Evolutionary conservation across 495 filamentous ascomycete species (phyloP).

Genomic region (Geoglossum glabrum): DNA sequence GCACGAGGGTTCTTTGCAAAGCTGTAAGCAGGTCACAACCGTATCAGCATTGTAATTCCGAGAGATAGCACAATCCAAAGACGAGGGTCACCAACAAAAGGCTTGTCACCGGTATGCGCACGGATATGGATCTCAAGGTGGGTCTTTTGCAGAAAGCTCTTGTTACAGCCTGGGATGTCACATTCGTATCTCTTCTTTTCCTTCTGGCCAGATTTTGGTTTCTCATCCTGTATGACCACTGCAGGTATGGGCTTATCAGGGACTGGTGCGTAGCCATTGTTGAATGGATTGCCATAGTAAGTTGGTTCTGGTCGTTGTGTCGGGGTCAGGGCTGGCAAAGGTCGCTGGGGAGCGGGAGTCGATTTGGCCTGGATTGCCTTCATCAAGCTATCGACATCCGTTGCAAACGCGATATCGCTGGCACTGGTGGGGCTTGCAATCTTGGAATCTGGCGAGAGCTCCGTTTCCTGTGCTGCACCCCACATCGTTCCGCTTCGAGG

Average conservation of each 20-base stretch:
- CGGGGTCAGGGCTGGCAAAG: not conserved
- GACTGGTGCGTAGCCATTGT: not conserved
- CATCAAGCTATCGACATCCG: slow-evolving; percentile 79
- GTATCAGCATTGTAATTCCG: not conserved
- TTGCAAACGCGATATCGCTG: slow-evolving; percentile 34
- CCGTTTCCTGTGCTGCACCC: not conserved
- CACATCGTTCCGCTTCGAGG: not conserved
- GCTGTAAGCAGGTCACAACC: slow-evolving; percentile 21
- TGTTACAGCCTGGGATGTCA: slow-evolving; percentile 51
- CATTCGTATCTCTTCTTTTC: slow-evolving; percentile 54
- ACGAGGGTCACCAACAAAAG: slow-evolving; percentile 45
- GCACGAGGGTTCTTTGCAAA: slow-evolving; percentile 55
- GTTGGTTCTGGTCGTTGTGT: not conserved
- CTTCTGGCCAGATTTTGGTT: slow-evolving; percentile 8
- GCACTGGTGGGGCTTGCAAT: not conserved
- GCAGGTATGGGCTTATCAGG: not conserved
- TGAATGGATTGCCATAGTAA: not conserved
- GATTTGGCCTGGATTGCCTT: slow-evolving; percentile 67
- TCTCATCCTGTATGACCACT: not conserved
- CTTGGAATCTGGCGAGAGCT: not conserved
- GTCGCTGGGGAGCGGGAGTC: slow-evolving; percentile 21
- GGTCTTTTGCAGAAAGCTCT: slow-evolving; percentile 79
- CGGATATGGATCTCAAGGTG: slow-evolving; percentile 82
- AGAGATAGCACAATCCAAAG: not conserved
- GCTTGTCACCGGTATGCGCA: slow-evolving; percentile 78